phyloP scores from a whole-genome alignment of 768 basidiomycete genomes.

The Boletellus ananas region DNA sequence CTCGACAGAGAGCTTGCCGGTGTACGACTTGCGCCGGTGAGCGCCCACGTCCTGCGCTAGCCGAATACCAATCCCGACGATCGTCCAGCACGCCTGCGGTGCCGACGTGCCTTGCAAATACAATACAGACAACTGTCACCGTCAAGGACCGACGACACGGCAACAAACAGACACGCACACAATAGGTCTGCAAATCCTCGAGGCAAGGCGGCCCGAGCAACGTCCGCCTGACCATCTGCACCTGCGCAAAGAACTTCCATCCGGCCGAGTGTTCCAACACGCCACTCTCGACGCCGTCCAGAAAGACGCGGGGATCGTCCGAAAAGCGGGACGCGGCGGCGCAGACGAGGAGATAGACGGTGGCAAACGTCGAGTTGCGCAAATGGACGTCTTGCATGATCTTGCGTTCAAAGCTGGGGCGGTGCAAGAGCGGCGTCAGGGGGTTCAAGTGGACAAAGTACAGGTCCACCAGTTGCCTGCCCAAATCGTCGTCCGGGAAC shows the following conservation, averaged over 20 bases:
- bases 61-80: conserved; percentile 58
- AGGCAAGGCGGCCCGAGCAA: conserved; percentile 55
- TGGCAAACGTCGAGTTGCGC: conserved; percentile 48
- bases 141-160: background rate
- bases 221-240: conserved; percentile 56
- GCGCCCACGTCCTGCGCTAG: conserved; percentile 59
- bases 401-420: conserved; percentile 58
- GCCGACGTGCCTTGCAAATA: conserved; percentile 56
- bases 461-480: conserved; percentile 48
- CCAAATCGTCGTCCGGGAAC: conserved; percentile 53
- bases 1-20: conserved; percentile 37
- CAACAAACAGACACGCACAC: conserved; percentile 37
- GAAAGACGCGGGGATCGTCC: conserved; percentile 52
- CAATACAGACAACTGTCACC: conserved; percentile 45
- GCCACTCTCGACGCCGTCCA: conserved; percentile 32
- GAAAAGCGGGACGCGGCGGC: conserved; percentile 58
- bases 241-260: conserved; percentile 46
- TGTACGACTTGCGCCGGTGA: conserved; percentile 39
- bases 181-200: conserved; percentile 69
- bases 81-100: conserved; percentile 65
- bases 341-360: conserved; percentile 65
- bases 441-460: conserved; percentile 62
- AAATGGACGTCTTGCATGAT: conserved; percentile 48
- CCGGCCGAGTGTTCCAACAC: conserved; percentile 44
- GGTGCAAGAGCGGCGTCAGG: conserved; percentile 68